Evolutionary conservation across 768 basidiomycete species (phyloP).

Genomic region (Termitomyces eurrhizus): DNA sequence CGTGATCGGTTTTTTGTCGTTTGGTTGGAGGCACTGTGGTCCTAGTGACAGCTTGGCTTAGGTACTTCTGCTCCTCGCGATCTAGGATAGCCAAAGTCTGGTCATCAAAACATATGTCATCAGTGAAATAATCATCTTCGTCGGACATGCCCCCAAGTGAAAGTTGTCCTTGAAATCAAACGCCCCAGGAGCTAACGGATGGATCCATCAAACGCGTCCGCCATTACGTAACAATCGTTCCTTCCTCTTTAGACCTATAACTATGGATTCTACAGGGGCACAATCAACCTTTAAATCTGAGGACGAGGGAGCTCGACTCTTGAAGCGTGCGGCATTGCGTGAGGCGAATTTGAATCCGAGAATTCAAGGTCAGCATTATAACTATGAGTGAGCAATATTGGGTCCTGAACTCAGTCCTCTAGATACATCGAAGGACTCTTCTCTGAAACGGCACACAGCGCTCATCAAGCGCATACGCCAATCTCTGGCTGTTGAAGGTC

Average conservation of each 20-base stretch:
- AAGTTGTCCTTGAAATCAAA: not conserved
- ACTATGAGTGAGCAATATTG: not conserved
- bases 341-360: constrained; percentile 21
- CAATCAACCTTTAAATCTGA: constrained; percentile 29
- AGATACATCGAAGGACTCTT: constrained; percentile 87
- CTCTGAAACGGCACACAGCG: constrained; percentile 92
- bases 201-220: not conserved
- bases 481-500: constrained; percentile 77
- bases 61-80: constrained; percentile 47
- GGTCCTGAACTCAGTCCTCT: constrained; percentile 1
- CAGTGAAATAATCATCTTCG: constrained; percentile 62
- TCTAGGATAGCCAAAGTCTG: constrained; percentile 59
- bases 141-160: constrained; percentile 41
- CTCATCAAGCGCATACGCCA: constrained; percentile 91
- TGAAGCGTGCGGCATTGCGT: constrained; percentile 57
- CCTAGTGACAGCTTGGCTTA: constrained; percentile 21
- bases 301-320: constrained; percentile 46
- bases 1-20: constrained; percentile 48
- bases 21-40: constrained; percentile 37
- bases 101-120: constrained; percentile 63
- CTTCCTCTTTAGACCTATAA: not conserved
- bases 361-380: constrained; percentile 39
- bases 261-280: constrained; percentile 28
- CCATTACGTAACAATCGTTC: constrained; percentile 14
- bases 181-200: not conserved